Conservation (phyloP, 768 basidiomycete genomes). For the Suillus occidentalis region DNA sequence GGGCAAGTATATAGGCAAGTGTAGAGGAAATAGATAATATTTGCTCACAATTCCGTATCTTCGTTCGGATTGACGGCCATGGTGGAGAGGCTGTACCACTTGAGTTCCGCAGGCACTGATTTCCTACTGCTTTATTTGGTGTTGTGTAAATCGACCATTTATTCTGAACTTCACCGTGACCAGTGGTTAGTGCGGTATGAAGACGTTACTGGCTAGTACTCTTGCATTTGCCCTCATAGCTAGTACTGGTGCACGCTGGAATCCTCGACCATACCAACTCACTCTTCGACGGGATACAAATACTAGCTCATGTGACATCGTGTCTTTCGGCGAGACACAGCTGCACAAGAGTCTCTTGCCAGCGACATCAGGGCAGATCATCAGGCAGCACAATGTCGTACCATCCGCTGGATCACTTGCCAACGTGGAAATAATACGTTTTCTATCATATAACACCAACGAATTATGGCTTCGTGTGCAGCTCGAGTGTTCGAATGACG, state of each 20-base stretch:
- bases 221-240: neutral
- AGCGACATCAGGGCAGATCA: neutral
- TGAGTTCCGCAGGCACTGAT: neutral
- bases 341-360: conserved; percentile 1
- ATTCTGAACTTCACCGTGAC: neutral
- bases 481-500: conserved; percentile 26
- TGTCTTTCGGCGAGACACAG: neutral
- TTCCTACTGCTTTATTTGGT: neutral
- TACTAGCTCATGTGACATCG: neutral
- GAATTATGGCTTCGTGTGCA: conserved; percentile 16
- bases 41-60: conserved; percentile 92
- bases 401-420: neutral
- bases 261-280: neutral
- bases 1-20: conserved; percentile 3
- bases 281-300: neutral
- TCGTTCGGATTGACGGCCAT: conserved; percentile 83
- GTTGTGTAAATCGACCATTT: neutral
- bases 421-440: neutral
- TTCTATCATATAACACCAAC: neutral
- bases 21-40: neutral
- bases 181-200: neutral
- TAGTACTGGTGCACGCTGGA: neutral
- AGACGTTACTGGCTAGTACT: neutral
- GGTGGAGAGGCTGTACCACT: conserved; percentile 4
- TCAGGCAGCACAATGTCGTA: neutral